Evolutionary conservation across 106 monocot species (phyloP).

Genomic region (Dactylorhiza incarnata): DNA sequence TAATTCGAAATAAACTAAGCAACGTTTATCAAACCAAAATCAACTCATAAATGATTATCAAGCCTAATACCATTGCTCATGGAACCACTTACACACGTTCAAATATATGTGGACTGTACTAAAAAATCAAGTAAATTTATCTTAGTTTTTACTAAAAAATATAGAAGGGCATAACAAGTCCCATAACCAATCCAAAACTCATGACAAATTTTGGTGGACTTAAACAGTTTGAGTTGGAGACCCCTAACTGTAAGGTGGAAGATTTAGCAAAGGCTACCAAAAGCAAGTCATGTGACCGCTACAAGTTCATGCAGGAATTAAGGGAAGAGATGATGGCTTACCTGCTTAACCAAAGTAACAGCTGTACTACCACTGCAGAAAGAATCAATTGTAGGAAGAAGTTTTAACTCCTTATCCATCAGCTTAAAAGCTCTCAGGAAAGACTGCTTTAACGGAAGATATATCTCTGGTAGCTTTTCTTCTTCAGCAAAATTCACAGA

Average conservation of each 20-base stretch:
- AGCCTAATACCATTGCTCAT: too few species aligned
- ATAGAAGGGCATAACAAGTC: too few species aligned
- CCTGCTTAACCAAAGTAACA: constrained; percentile 67
- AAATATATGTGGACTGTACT: too few species aligned
- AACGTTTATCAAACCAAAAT: too few species aligned
- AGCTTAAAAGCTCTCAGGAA: constrained; percentile 55
- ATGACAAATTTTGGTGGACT: too few species aligned
- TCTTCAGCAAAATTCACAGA: constrained; percentile 20
- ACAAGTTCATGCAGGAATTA: neutral
- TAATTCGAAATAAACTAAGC: too few species aligned
- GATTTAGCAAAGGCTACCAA: neutral
- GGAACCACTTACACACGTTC: too few species aligned
- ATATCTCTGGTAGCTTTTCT: constrained; percentile 44
- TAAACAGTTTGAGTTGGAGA: too few species aligned
- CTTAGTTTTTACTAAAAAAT: too few species aligned
- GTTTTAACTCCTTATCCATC: constrained; percentile 82
- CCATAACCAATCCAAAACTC: too few species aligned
- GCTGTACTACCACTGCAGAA: constrained; percentile 81
- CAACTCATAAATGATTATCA: too few species aligned
- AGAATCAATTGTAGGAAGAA: constrained; percentile 59
- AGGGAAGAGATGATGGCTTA: constrained; percentile 1
- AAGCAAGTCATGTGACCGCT: neutral
- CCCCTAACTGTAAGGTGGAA: neutral
- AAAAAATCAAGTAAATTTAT: too few species aligned
- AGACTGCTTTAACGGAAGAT: constrained; percentile 37